Base-by-base conservation (phyloP, 306 rosid species). In the Dalbergia cultrata region DNA sequence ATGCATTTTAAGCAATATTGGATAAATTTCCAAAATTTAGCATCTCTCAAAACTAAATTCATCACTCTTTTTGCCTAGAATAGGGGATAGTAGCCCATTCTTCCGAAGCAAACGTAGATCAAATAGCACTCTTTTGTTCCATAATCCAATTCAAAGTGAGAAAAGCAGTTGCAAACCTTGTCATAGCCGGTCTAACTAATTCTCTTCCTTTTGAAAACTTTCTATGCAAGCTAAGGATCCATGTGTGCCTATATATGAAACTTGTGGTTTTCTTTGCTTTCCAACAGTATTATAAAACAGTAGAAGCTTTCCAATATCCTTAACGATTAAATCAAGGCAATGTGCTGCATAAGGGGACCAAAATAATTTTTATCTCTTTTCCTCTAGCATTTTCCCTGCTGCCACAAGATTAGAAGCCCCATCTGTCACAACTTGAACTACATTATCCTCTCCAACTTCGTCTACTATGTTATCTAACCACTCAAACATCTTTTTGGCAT, bases 131-230 rank as follows among this genome's bases (percentile, higher is more conserved):
- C 10, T 22, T 26, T 16, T 26, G 13, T 9, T 70, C 21, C 59
- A 6, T 47, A 22, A 47, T 70, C 19, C 75, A 45, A 18, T 49
- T 18, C 18, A 33, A 35, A 5, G 69, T 74, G 14, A 59, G 52
- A 39, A 37, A 43, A 3, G 69, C 45, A 22, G 57, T 74, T 39
- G 79, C 44, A 74, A 74, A 74, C 5, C 68, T 0, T 35, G 53
- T 73, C 8, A 53, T 22, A 14, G 39, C 14, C 13, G 13, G 67
- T 16, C 67, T 73, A 31, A 39, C 56, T 14, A 74, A 41, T 12
- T 74, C 56, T 19, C 57, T 58, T 35, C n/a, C 37, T 11, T 12
- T 9, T 6, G n/a, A 58, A 59, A 34, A 41, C 53, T 47, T 9
- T 47, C 14, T 47, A 47, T 12, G 9, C 53, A 47, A 47, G 53